Evolutionary conservation across 2,329 filamentous ascomycete species (phyloP).

Genomic region (Chrysoporthe deuterocubensis): DNA sequence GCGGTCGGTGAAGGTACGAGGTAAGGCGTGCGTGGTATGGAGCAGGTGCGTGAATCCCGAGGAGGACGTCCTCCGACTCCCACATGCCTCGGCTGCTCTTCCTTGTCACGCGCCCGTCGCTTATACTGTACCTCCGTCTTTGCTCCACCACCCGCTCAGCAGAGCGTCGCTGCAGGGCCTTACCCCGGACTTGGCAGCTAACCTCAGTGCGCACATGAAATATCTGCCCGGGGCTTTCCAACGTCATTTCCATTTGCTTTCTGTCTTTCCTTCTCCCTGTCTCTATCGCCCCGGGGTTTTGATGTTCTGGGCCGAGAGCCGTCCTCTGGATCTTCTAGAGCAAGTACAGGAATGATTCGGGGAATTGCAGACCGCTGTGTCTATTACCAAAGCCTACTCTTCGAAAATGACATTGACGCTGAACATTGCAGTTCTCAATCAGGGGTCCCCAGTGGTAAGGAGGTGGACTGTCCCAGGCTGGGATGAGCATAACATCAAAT

Average conservation of each 20-base stretch:
- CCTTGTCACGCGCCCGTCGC: not conserved
- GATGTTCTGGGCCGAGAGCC: not conserved
- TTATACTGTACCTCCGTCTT: no score
- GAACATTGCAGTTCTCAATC: no score
- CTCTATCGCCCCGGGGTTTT: no score
- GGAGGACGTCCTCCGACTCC: not conserved
- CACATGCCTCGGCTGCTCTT: constrained; percentile 28
- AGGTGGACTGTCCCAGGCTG: not conserved
- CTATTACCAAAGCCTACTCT: no score
- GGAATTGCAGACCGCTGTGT: no score
- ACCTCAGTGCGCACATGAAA: not conserved
- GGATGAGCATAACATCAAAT: no score
- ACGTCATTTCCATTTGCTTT: not conserved
- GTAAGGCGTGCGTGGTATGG: not conserved
- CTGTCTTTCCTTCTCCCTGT: not conserved
- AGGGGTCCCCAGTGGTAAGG: not conserved
- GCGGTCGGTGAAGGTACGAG: not conserved
- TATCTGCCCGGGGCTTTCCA: not conserved
- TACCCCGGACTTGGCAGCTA: constrained; percentile 13
- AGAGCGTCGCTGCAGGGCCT: not conserved
- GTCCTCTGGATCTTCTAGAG: not conserved
- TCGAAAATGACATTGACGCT: no score
- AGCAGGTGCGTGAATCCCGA: no score
- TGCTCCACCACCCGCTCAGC: no score
- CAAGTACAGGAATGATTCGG: no score